A percentile compares a stretch with the other conserved stretches of the same genome.
Evolutionary conservation across 2,329 filamentous ascomycete species (phyloP).

Genomic region (Hawksworthiomyces lignivorus): DNA sequence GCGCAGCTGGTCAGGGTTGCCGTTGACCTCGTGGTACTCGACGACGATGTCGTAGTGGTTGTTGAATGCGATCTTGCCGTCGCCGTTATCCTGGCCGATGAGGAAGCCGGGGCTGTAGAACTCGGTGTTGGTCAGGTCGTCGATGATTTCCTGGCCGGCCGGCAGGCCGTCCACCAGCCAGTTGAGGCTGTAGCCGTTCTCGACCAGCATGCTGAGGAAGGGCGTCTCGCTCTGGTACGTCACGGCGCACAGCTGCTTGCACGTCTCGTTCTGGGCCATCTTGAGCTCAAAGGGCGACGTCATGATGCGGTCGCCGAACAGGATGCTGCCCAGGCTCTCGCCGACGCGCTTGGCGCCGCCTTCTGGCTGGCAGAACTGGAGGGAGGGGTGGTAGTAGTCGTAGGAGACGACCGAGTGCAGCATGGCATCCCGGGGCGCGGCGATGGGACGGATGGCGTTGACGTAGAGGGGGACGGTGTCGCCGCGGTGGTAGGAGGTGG

Average conservation of each 20-base stretch:
- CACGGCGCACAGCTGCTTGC: conserved; percentile 68
- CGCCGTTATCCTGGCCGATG: conserved; percentile 53
- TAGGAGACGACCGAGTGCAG: conserved; percentile 90
- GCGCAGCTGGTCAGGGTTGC: conserved; percentile 60
- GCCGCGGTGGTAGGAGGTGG: conserved; percentile 77
- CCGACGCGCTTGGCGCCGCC: conserved; percentile 70
- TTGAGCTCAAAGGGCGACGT: conserved; percentile 85
- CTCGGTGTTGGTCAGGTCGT: conserved; percentile 65
- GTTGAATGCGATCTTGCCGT: conserved; percentile 55
- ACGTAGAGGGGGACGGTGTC: conserved; percentile 82
- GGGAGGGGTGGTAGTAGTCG: conserved; percentile 86
- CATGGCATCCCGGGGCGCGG: conserved; percentile 67
- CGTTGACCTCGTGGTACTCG: conserved; percentile 78
- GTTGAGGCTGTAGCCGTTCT: conserved; percentile 83
- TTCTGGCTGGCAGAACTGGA: conserved; percentile 80
- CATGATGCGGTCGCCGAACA: conserved; percentile 95
- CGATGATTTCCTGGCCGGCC: conserved; percentile 74
- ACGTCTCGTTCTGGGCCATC: conserved; percentile 82
- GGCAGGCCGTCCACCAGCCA: conserved; percentile 94
- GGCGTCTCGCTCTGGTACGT: conserved; percentile 58
- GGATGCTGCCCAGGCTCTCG: conserved; percentile 88
- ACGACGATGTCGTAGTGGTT: conserved; percentile 95
- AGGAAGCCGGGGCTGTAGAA: conserved; percentile 92
- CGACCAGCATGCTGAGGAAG: conserved; percentile 78
- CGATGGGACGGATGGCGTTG: conserved; percentile 83